Conservation (phyloP, 768 basidiomycete genomes). For the Xerocomellus amylosporus region DNA sequence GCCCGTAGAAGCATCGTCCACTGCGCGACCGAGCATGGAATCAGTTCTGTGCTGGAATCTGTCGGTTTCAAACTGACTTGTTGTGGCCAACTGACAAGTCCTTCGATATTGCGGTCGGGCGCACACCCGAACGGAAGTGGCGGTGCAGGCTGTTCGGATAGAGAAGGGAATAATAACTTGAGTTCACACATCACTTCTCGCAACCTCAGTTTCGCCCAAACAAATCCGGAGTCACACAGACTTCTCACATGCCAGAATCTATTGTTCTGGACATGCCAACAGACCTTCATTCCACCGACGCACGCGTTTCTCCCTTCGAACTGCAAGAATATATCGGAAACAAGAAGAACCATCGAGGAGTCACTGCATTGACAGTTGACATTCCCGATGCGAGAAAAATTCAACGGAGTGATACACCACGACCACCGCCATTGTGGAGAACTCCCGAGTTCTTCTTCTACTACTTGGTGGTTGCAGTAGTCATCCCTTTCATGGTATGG, state of each 20-base stretch:
- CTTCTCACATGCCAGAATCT: constrained; percentile 27
- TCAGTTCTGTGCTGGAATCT: constrained; percentile 18
- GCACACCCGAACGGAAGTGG: constrained; percentile 13
- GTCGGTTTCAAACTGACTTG: constrained; percentile 25
- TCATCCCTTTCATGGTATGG: constrained; percentile 74
- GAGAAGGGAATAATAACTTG: constrained; percentile 6
- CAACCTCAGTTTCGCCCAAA: background rate
- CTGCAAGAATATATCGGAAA: constrained; percentile 9
- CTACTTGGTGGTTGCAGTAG: constrained; percentile 53
- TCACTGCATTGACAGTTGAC: constrained; percentile 53
- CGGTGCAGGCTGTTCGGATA: constrained; percentile 9
- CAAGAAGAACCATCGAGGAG: constrained; percentile 24
- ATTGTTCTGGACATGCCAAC: constrained; percentile 35
- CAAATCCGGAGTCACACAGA: background rate
- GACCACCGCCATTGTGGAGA: constrained; percentile 62
- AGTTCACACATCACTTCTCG: constrained; percentile 13
- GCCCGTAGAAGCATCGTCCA: constrained; percentile 87
- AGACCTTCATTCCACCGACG: constrained; percentile 25
- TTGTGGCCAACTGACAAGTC: constrained; percentile 7
- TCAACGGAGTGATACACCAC: constrained; percentile 23
- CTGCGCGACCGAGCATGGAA: constrained; percentile 44
- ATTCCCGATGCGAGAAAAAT: constrained; percentile 44
- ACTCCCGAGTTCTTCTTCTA: constrained; percentile 83
- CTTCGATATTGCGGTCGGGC: background rate
- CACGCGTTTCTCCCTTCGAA: constrained; percentile 13